phyloP scores from a whole-genome alignment of 176 grass and related monocot species.

The Oryza meridionalis region DNA sequence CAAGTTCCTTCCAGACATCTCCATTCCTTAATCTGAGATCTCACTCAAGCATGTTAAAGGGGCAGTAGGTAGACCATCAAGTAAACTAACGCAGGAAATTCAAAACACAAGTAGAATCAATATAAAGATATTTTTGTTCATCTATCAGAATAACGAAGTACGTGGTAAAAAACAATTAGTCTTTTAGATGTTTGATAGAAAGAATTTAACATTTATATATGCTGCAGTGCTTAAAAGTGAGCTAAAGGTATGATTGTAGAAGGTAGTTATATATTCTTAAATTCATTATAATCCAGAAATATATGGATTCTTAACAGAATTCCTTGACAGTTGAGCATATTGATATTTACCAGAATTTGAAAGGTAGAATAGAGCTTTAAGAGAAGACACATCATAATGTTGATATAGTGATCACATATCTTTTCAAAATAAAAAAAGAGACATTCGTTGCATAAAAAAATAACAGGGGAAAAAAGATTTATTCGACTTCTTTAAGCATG shows the following conservation, averaged over 20 bases:
- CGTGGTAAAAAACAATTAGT: not conserved
- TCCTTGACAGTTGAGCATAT: conserved; percentile 1
- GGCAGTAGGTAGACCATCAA: not conserved
- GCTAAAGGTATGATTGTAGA: conserved; percentile 17
- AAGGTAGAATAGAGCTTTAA: conserved; percentile 27
- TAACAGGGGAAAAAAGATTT: not conserved
- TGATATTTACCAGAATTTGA: conserved; percentile 18
- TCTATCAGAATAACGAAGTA: not conserved
- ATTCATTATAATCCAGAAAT: not conserved
- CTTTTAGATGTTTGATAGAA: not conserved
- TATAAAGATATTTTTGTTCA: not conserved
- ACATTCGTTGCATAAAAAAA: not conserved
- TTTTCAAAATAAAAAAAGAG: conserved; percentile 26
- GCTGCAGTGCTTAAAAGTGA: not conserved
- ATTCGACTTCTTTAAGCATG: not conserved
- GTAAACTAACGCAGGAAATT: not conserved
- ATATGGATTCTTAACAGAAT: not conserved
- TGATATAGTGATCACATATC: conserved; percentile 1
- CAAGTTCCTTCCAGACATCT: not conserved
- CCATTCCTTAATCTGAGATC: not conserved
- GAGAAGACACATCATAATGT: conserved; percentile 5
- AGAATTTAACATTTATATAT: conserved; percentile 11
- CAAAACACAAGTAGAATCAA: not conserved
- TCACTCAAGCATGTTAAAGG: not conserved
- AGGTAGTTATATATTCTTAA: not conserved